A percentile compares a stretch with the other conserved stretches of the same genome.
Conservation (phyloP, 2,329 filamentous ascomycete species). For the Clonostachys chloroleuca region DNA sequence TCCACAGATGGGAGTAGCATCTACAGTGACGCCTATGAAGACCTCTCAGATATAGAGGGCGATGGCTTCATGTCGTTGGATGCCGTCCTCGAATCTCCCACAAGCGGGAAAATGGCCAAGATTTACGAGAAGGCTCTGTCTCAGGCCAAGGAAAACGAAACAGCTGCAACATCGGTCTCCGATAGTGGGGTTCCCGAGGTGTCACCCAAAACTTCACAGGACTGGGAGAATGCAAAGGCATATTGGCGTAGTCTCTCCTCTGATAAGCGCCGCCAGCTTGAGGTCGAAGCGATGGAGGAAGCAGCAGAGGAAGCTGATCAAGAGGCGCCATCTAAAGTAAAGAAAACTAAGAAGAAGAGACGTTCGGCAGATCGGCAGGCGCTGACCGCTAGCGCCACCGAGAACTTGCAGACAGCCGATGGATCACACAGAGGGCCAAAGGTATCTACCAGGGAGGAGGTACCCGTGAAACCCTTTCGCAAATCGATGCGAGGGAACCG, state of each 20-base stretch:
- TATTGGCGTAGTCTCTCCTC: constrained; percentile 66
- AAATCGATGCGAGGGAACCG: constrained; percentile 39
- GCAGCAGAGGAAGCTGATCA: constrained; percentile 39
- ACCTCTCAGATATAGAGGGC: constrained; percentile 59
- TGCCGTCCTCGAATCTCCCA: constrained; percentile 62
- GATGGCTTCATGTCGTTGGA: constrained; percentile 70
- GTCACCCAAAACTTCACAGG: constrained; percentile 20
- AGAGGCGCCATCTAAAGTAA: constrained; percentile 11
- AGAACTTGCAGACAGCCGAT: neutral
- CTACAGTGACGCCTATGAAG: constrained; percentile 76
- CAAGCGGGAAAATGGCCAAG: constrained; percentile 3
- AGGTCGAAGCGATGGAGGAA: constrained; percentile 51
- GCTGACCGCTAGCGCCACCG: constrained; percentile 1
- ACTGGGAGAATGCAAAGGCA: constrained; percentile 65
- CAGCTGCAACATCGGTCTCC: constrained; percentile 2
- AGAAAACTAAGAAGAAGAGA: constrained; percentile 30
- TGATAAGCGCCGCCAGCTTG: constrained; percentile 58
- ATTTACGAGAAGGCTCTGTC: constrained; percentile 14
- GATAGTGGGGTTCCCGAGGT: neutral
- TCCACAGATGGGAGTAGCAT: constrained; percentile 52
- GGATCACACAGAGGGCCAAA: neutral
- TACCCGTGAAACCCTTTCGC: constrained; percentile 27
- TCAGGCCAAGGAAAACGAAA: constrained; percentile 7
- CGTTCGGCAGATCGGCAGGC: constrained; percentile 2
- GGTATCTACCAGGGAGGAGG: neutral